phyloP scores from a whole-genome alignment of 768 basidiomycete species.

The Boletus vinaceobasis region DNA sequence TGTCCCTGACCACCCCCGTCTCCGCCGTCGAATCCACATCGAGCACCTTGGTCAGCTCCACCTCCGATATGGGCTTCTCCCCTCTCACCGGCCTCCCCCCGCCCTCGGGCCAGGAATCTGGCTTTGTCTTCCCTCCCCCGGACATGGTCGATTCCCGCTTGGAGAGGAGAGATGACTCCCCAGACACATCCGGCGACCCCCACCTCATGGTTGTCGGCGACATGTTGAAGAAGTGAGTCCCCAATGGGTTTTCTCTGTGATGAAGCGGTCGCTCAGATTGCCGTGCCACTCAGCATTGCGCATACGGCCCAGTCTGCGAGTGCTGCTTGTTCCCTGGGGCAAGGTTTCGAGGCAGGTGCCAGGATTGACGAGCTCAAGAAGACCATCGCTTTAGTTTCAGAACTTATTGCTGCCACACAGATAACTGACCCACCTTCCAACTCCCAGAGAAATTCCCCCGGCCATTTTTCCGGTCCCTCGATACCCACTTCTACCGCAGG shows the following conservation, averaged over 20 bases:
- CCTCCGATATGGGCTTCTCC: slow-evolving; percentile 27
- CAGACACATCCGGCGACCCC: slow-evolving; percentile 38
- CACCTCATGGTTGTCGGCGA: slow-evolving; percentile 50
- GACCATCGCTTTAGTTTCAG: slow-evolving; percentile 50
- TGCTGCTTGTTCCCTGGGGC: slow-evolving; percentile 45
- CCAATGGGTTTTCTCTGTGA: background rate
- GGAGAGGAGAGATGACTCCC: slow-evolving; percentile 15
- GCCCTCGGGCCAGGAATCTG: slow-evolving; percentile 14
- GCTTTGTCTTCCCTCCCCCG: slow-evolving; percentile 25
- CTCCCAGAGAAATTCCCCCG: slow-evolving; percentile 32
- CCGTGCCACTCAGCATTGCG: slow-evolving; percentile 46
- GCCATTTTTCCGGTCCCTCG: slow-evolving; percentile 19
- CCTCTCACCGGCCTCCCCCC: slow-evolving; percentile 10
- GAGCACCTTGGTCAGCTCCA: slow-evolving; percentile 16
- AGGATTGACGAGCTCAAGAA: slow-evolving; percentile 56
- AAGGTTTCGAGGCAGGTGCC: slow-evolving; percentile 44
- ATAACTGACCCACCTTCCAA: slow-evolving; percentile 32
- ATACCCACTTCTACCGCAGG: slow-evolving; percentile 42
- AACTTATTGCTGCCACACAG: slow-evolving; percentile 48
- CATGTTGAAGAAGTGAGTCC: slow-evolving; percentile 52
- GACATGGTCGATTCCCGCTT: slow-evolving; percentile 22
- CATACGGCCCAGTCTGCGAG: slow-evolving; percentile 58
- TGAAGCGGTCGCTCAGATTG: slow-evolving; percentile 13
- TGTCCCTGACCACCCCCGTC: slow-evolving; percentile 10
- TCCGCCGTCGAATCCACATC: slow-evolving; percentile 20